Conservation (phyloP, 768 basidiomycete genomes). For the Leccinum rimulosum region DNA sequence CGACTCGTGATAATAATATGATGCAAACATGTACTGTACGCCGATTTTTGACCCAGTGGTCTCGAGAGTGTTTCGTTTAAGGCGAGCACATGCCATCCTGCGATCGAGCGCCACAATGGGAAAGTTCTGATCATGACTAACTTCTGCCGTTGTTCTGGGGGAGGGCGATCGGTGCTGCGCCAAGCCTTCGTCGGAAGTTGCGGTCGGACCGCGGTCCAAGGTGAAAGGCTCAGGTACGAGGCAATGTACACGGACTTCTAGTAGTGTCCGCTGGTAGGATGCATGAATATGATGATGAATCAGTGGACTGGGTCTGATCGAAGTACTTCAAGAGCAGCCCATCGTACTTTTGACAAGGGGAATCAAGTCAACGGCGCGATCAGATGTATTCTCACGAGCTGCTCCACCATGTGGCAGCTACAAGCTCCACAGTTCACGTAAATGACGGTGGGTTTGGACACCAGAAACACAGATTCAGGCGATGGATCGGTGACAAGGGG, state of each 20-base stretch:
- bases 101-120: neutral
- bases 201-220: neutral
- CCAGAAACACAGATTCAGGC: conserved; percentile 8
- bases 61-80: neutral
- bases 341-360: neutral
- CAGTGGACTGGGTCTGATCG: too few species aligned
- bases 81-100: neutral
- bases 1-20: too few species aligned
- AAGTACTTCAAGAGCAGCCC: too few species aligned
- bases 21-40: neutral
- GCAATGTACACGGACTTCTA: neutral
- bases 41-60: neutral
- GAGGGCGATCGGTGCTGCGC: conserved; percentile 11
- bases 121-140: neutral
- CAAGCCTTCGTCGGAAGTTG: neutral
- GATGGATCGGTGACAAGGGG: neutral
- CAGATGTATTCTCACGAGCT: neutral
- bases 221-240: neutral
- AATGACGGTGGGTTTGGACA: neutral
- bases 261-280: too few species aligned
- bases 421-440: neutral
- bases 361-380: neutral
- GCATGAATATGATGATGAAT: too few species aligned
- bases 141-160: neutral
- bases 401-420: neutral